These are phyloP conservation scores for Polyplosphaeria fusca DNA, from an alignment of 495 filamentous ascomycete genomes.

Conservation along the genomic window DNA sequence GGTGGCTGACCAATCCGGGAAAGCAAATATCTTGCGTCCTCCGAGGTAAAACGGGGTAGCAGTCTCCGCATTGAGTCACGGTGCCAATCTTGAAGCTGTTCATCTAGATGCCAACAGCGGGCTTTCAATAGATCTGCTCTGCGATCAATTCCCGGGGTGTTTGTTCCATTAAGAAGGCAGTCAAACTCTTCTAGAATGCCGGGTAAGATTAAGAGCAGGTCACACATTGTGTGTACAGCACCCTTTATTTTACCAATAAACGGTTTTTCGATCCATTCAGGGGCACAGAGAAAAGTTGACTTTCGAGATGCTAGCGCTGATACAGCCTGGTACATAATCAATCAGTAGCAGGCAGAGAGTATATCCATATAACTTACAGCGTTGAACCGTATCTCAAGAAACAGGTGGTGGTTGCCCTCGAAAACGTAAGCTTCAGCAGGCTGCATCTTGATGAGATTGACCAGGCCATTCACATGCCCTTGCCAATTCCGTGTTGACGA, in stretches of 20 bases:
- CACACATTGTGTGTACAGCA: conserved; percentile 1
- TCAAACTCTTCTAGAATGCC: conserved; percentile 15
- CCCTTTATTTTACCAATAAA: conserved; percentile 1
- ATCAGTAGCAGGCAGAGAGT: too few relatives aligned
- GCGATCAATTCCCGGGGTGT: neutral
- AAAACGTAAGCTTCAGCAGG: neutral
- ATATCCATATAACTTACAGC: too few relatives aligned
- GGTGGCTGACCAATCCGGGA: neutral
- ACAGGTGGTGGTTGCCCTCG: conserved; percentile 8
- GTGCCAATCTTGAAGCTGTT: conserved; percentile 12
- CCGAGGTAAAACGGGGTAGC: too few relatives aligned
- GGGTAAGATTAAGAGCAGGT: conserved; percentile 6
- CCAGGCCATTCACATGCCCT: conserved; percentile 13
- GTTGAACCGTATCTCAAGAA: conserved; percentile 13
- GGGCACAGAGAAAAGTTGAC: conserved; percentile 7
- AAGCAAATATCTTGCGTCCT: neutral
- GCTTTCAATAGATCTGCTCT: neutral
- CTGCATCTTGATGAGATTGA: conserved; percentile 6
- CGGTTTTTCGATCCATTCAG: conserved; percentile 14
- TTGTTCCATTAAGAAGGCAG: neutral
- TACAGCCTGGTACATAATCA: too few relatives aligned
- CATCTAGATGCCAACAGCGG: conserved; percentile 11
- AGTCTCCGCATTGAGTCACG: neutral
- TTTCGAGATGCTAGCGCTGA: conserved; percentile 9
- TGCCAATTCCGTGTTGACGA: conserved; percentile 13